Conservation (phyloP, 2,329 filamentous ascomycete genomes). For the Fusarium torreyae region DNA sequence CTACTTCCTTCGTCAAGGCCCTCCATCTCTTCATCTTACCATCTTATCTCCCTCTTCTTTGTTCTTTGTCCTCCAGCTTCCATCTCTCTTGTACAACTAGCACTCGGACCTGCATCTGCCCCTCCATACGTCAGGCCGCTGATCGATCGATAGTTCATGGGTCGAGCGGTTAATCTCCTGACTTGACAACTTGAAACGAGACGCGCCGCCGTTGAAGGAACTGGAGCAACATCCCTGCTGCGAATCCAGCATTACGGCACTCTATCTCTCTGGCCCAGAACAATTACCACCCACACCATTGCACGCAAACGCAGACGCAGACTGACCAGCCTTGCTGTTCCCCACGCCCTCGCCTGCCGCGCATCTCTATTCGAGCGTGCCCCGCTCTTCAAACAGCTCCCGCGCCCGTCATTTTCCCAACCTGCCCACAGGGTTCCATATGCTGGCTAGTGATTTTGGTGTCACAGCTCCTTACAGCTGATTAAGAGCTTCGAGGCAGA, state of each 20-base stretch:
- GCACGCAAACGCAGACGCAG: slow-evolving; percentile 3
- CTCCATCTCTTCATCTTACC: not conserved
- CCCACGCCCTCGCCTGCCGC: slow-evolving; percentile 19
- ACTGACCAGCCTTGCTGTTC: slow-evolving; percentile 24
- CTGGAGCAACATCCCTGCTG: slow-evolving; percentile 36
- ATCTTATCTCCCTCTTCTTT: not conserved
- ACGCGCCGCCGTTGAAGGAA: slow-evolving; percentile 23
- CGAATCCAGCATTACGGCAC: slow-evolving; percentile 21
- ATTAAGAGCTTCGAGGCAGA: slow-evolving; percentile 13
- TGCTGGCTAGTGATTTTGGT: slow-evolving; percentile 40
- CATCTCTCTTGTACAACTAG: not conserved
- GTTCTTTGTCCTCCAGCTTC: not conserved
- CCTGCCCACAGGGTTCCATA: slow-evolving; percentile 32
- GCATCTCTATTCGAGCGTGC: slow-evolving; percentile 16
- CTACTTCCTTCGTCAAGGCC: not conserved
- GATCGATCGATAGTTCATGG: slow-evolving; percentile 6
- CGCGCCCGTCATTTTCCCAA: slow-evolving; percentile 21
- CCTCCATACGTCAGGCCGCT: slow-evolving; percentile 16
- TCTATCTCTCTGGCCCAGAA: slow-evolving; percentile 10
- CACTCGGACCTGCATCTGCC: not conserved
- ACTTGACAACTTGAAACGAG: slow-evolving; percentile 24
- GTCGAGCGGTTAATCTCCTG: slow-evolving; percentile 3
- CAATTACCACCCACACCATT: slow-evolving; percentile 16
- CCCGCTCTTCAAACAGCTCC: slow-evolving; percentile 28
- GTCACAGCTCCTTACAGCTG: slow-evolving; percentile 36